Conservation (phyloP, 129 eudicot species). For the Saposhnikovia divaricata region DNA sequence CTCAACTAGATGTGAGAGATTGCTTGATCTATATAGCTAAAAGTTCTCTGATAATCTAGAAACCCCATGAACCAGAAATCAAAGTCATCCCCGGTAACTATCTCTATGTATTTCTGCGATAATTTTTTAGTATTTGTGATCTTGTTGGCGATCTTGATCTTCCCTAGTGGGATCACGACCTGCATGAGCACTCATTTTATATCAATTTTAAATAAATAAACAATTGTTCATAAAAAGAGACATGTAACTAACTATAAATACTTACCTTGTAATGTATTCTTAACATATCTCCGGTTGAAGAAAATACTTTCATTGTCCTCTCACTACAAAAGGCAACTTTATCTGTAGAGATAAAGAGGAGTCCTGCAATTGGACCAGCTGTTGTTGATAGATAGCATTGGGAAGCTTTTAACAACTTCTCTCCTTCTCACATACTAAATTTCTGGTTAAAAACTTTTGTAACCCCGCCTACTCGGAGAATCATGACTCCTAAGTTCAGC, state of each 20-base stretch:
- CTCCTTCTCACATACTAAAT: slow-evolving; percentile 17
- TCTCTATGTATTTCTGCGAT: slow-evolving; percentile 27
- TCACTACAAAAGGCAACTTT: slow-evolving; percentile 30
- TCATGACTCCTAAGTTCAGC: slow-evolving; percentile 27
- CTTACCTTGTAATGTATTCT: slow-evolving; percentile 28
- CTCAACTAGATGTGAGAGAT: not conserved
- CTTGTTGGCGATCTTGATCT: slow-evolving; percentile 24
- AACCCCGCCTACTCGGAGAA: slow-evolving; percentile 18
- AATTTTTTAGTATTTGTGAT: slow-evolving; percentile 13
- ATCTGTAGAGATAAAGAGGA: slow-evolving; percentile 28
- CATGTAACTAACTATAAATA: not conserved
- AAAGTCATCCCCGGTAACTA: slow-evolving; percentile 28
- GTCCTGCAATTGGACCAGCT: slow-evolving; percentile 33
- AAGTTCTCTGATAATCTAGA: slow-evolving; percentile 14
- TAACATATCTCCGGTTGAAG: slow-evolving; percentile 20
- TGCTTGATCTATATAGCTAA: slow-evolving; percentile 11
- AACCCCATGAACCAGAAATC: slow-evolving; percentile 28
- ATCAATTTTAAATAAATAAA: not conserved
- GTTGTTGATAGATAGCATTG: slow-evolving; percentile 29
- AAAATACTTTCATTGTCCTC: slow-evolving; percentile 19
- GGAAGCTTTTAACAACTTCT: slow-evolving; percentile 24
- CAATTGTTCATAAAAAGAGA: not conserved
- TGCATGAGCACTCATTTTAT: not conserved
- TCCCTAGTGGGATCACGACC: slow-evolving; percentile 30
- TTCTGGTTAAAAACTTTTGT: slow-evolving; percentile 17